Base-by-base conservation (phyloP, 345 rosid genomes). In the Brassica carinata region DNA sequence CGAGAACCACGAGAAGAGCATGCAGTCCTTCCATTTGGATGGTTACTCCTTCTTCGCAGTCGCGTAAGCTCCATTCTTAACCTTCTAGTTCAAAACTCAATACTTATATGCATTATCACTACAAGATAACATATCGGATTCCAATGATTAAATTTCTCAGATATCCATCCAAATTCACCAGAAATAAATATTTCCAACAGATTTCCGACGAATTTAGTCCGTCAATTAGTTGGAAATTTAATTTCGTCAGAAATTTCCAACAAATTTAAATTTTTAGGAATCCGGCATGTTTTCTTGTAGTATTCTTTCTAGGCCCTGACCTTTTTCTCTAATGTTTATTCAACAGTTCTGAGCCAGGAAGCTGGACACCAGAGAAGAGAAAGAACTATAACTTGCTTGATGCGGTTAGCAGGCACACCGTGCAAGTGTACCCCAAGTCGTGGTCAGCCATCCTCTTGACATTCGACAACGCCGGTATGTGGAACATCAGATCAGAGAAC, bases 391-490 rank as follows among this genome's bases (percentile, higher is more conserved):
- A 94, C 81, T 84, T 92, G 18, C 86, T 92, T 0, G 98, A 94
- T 3, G 96, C 97, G 0, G 91, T 92, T n/a, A 94, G 98, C 92
- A 82, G 98, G 78, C 90, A 90, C 79, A 94, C 97, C 0, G 69
- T 94, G 48, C 98, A 94, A 78, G 97, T 94, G 43, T 92, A 76
- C 85, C 98, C 97, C 0, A 87, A 92, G n/a, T 92, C 96, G 0
- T 92, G 98, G 98, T 87, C 96, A 1, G 98, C 98, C 0, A 87
- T 94, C 57, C 51, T 92, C 11, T 70, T 92, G 87, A 89, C 98
- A 3, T 89, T 94, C 73, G 98, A 94, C 87, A 94, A 94, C 11
- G 89, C 92, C 1, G 98, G 98, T 34, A 94, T 94, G 98, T 94
- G 98, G 98, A 94, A 90, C 86, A 29, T 94, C 40, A 87, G 96